Conservation (phyloP, 2,329 filamentous ascomycete species). For the Sporothrix mexicana region DNA sequence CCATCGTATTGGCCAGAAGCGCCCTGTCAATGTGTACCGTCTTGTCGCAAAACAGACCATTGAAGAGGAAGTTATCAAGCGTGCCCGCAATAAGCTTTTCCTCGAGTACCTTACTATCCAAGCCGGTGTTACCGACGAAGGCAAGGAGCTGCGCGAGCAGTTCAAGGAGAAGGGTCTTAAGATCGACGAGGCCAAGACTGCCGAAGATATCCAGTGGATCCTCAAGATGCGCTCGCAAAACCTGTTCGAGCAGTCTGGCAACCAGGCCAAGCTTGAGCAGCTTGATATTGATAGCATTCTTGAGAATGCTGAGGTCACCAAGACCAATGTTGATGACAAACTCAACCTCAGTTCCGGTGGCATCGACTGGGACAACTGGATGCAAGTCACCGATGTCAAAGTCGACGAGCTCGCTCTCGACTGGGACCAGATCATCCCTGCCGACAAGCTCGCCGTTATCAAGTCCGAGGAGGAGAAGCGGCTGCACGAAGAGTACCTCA, state of each 20-base stretch:
- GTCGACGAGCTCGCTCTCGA: constrained; percentile 80
- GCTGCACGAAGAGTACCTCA: constrained; percentile 81
- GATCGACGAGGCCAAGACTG: constrained; percentile 82
- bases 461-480: constrained; percentile 88
- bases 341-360: constrained; percentile 90
- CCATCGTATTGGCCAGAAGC: constrained; percentile 96
- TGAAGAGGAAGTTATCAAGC: constrained; percentile 95
- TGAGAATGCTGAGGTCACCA: constrained; percentile 95
- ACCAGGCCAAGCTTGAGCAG: constrained; percentile 95
- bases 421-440: constrained; percentile 98
- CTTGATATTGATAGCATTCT: constrained; percentile 97
- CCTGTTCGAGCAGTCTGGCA: constrained; percentile 97
- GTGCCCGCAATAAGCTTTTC: constrained; percentile 95
- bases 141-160: constrained; percentile 75
- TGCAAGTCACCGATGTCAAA: constrained; percentile 98
- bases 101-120: constrained; percentile 98
- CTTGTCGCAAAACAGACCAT: constrained; percentile 98
- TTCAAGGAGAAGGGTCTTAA: constrained; percentile 77
- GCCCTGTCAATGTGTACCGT: constrained; percentile 93
- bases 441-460: constrained; percentile 86
- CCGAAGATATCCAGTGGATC: constrained; percentile 94
- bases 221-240: constrained; percentile 98
- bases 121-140: constrained; percentile 93
- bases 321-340: constrained; percentile 92
- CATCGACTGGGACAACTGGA: constrained; percentile 85